Evolutionary conservation across 371 early-diverging fungal species (phyloP).

Genomic region (Massospora cicadina): DNA sequence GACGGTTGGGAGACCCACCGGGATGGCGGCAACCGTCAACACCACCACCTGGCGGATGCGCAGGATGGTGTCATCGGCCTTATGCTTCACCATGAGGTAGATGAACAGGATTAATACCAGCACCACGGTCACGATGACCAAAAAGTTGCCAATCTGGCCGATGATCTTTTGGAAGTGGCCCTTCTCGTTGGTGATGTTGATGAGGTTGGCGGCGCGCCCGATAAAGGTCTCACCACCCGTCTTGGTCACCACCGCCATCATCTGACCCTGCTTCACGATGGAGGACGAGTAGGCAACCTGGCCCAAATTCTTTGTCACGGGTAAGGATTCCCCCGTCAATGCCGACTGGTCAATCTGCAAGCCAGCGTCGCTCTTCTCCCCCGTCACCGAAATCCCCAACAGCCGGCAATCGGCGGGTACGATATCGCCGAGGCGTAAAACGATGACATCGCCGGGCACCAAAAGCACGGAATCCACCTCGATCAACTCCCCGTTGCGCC

Average conservation of each 20-base stretch:
- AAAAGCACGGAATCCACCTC: slow-evolving; percentile 64
- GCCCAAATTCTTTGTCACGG: slow-evolving; percentile 63
- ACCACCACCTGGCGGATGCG: slow-evolving; percentile 70
- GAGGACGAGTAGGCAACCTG: slow-evolving; percentile 69
- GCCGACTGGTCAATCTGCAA: slow-evolving; percentile 89
- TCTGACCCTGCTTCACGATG: slow-evolving; percentile 67
- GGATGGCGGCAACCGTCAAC: slow-evolving; percentile 91
- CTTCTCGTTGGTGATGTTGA: slow-evolving; percentile 60
- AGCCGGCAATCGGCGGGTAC: slow-evolving; percentile 82
- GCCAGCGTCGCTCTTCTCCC: slow-evolving; percentile 52
- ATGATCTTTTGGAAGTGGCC: slow-evolving; percentile 85
- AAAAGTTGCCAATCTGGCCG: slow-evolving; percentile 81
- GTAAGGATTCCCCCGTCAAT: slow-evolving; percentile 85
- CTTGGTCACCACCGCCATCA: slow-evolving; percentile 69
- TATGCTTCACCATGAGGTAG: slow-evolving; percentile 33
- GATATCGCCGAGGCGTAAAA: slow-evolving; percentile 81
- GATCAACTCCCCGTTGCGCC: slow-evolving; percentile 56
- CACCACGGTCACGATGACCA: slow-evolving; percentile 59
- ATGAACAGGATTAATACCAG: slow-evolving; percentile 70
- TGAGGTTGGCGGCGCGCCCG: slow-evolving; percentile 74
- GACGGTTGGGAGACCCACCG: slow-evolving; percentile 91
- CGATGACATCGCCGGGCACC: slow-evolving; percentile 78
- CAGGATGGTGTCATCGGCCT: slow-evolving; percentile 17
- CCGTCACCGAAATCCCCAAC: slow-evolving; percentile 67
- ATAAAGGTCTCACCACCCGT: slow-evolving; percentile 74